Conservation (phyloP, 805 yeast species). For the Kluyveromyces starmeri region DNA sequence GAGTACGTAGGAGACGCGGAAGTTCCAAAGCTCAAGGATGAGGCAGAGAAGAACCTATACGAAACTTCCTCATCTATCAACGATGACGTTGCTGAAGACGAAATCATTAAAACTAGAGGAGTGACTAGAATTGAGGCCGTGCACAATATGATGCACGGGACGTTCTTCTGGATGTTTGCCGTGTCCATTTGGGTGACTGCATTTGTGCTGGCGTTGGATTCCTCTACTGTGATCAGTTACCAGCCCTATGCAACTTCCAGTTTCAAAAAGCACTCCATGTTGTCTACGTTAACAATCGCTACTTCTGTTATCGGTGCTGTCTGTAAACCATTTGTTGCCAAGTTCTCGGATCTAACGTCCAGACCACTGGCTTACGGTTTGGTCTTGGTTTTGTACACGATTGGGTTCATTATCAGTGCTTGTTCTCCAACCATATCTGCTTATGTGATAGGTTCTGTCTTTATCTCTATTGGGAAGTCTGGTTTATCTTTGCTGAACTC, state of each 20-base stretch:
- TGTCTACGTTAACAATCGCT: slow-evolving; percentile 45
- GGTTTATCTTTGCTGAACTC: slow-evolving; percentile 48
- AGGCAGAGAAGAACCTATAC: not conserved
- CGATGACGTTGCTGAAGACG: slow-evolving; percentile 5
- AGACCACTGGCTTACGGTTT: slow-evolving; percentile 39
- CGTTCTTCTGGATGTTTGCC: slow-evolving; percentile 8
- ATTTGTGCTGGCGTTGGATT: slow-evolving; percentile 29
- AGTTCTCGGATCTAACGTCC: slow-evolving; percentile 50
- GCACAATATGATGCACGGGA: slow-evolving; percentile 13
- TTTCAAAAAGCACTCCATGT: slow-evolving; percentile 39
- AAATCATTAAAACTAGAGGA: slow-evolving; percentile 16
- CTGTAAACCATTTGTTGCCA: slow-evolving; percentile 46
- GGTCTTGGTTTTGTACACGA: slow-evolving; percentile 38
- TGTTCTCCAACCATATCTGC: slow-evolving; percentile 42
- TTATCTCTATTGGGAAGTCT: slow-evolving; percentile 42
- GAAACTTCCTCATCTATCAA: not conserved
- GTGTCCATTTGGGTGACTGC: slow-evolving; percentile 29
- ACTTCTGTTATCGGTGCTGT: slow-evolving; percentile 52
- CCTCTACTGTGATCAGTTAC: slow-evolving; percentile 37
- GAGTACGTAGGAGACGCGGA: too few relatives aligned
- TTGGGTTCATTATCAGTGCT: slow-evolving; percentile 48
- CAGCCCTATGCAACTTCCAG: slow-evolving; percentile 44
- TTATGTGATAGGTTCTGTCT: slow-evolving; percentile 49
- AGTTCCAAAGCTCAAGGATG: not conserved
- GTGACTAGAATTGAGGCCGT: slow-evolving; percentile 24